Conservation (phyloP, 805 yeast genomes). For the Kurtzmaniella fragi region DNA sequence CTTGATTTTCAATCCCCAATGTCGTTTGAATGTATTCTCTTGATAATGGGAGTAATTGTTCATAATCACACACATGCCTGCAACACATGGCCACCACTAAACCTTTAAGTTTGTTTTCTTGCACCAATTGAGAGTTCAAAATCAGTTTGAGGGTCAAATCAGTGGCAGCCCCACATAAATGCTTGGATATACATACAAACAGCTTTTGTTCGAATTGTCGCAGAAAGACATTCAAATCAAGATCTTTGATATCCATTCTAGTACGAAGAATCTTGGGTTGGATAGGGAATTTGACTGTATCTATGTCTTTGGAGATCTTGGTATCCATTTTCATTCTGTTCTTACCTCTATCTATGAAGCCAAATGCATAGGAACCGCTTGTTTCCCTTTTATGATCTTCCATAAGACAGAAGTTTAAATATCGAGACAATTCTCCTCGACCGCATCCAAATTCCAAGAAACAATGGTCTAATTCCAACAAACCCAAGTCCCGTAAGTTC, state of each 20-base stretch:
- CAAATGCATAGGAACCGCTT: conserved; percentile 31
- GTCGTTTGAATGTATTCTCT: conserved; percentile 28
- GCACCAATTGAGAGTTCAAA: conserved; percentile 27
- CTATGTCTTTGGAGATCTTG: conserved; percentile 55
- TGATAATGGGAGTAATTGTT: conserved; percentile 48
- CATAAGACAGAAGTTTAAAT: conserved; percentile 39
- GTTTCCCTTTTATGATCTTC: conserved; percentile 10
- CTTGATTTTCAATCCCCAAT: conserved; percentile 23
- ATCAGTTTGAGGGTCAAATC: conserved; percentile 75
- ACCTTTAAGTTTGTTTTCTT: conserved; percentile 38
- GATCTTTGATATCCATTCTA: conserved; percentile 77
- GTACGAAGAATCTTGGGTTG: conserved; percentile 43
- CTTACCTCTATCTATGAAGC: conserved; percentile 72
- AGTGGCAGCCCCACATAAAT: conserved; percentile 91
- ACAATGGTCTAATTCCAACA: conserved; percentile 32
- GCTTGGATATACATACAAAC: conserved; percentile 73
- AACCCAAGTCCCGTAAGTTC: conserved; percentile 41
- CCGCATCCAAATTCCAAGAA: conserved; percentile 90
- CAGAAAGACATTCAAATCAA: conserved; percentile 46
- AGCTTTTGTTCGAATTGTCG: conserved; percentile 8
- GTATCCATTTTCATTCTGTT: conserved; percentile 75
- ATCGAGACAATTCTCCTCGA: conserved; percentile 75
- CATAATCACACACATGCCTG: conserved; percentile 72
- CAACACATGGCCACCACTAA: conserved; percentile 89
- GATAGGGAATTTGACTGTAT: conserved; percentile 11